These are phyloP conservation scores for Elsinoe ampelina DNA, from an alignment of 2,329 filamentous ascomycete species.

Conservation along the genomic window DNA sequence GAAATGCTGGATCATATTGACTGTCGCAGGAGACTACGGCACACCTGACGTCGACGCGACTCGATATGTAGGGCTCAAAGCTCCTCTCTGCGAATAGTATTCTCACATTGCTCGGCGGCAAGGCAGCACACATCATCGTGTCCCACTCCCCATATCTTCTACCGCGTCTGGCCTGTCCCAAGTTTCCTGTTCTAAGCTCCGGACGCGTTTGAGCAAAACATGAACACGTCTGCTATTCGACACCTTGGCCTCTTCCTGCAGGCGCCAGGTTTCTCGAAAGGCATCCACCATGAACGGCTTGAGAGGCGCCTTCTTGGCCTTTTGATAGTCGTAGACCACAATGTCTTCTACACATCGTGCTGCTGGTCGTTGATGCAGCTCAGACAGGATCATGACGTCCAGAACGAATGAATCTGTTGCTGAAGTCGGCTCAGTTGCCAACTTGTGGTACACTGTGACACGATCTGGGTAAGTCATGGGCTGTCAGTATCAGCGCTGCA, in stretches of 20 bases:
- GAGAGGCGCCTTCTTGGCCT: conserved; percentile 48
- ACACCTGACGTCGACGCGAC: conserved; percentile 5
- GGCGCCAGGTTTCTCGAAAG: conserved; percentile 49
- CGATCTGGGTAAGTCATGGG: conserved; percentile 77
- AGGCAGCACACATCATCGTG: neutral
- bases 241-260: conserved; percentile 52
- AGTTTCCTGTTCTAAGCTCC: conserved; percentile 57
- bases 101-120: neutral
- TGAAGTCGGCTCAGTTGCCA: conserved; percentile 45
- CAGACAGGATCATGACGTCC: conserved; percentile 61
- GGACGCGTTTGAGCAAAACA: conserved; percentile 49
- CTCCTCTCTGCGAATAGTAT: neutral
- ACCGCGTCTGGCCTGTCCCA: conserved; percentile 66
- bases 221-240: conserved; percentile 46
- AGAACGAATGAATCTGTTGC: conserved; percentile 48
- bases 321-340: conserved; percentile 65
- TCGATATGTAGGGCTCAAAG: neutral
- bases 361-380: conserved; percentile 61
- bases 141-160: conserved; percentile 35
- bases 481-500: conserved; percentile 33
- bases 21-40: neutral
- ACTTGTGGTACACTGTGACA: conserved; percentile 75
- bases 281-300: conserved; percentile 53
- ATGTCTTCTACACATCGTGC: conserved; percentile 70
- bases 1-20: neutral